Conservation (phyloP, 2,329 filamentous ascomycete genomes). For the Colletotrichum echinochloae region DNA sequence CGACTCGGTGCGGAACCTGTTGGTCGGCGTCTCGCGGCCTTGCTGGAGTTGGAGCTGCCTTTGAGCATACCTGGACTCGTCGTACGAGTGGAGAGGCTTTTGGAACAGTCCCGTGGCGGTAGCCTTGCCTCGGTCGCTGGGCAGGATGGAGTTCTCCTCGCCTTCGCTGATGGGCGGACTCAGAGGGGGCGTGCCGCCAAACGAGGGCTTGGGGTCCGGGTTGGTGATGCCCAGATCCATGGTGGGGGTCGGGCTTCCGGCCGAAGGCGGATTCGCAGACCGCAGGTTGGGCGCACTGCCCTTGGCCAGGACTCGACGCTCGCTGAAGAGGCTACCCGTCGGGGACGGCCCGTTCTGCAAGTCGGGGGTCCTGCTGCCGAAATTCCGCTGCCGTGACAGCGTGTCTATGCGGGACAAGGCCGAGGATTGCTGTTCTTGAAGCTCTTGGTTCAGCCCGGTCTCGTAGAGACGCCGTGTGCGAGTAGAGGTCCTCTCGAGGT, state of each 20-base stretch:
- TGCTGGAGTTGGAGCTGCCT: constrained; percentile 85
- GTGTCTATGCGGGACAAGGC: constrained; percentile 84
- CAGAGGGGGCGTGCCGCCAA: constrained; percentile 54
- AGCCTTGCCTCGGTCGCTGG: constrained; percentile 83
- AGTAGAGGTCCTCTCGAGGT: constrained; percentile 73
- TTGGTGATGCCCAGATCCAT: constrained; percentile 43
- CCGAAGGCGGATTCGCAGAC: constrained; percentile 63
- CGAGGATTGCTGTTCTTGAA: constrained; percentile 83
- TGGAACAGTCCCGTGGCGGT: constrained; percentile 75
- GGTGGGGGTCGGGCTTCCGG: constrained; percentile 52
- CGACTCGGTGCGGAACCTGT: constrained; percentile 59
- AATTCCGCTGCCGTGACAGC: constrained; percentile 72
- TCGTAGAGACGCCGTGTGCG: constrained; percentile 85
- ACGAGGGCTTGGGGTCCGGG: constrained; percentile 48
- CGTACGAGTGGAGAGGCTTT: constrained; percentile 80
- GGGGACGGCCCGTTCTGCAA: constrained; percentile 60
- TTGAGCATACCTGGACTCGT: constrained; percentile 87
- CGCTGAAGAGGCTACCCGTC: constrained; percentile 55
- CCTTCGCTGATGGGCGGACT: constrained; percentile 75
- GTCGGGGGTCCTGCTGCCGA: constrained; percentile 64
- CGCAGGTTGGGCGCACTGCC: constrained; percentile 78
- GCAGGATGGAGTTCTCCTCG: constrained; percentile 74
- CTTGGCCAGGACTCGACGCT: constrained; percentile 64
- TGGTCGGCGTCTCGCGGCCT: constrained; percentile 73
- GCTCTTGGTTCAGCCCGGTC: constrained; percentile 81